Base-by-base conservation (phyloP, 2,329 filamentous ascomycete species). In the Pezicula neosporulosa region DNA sequence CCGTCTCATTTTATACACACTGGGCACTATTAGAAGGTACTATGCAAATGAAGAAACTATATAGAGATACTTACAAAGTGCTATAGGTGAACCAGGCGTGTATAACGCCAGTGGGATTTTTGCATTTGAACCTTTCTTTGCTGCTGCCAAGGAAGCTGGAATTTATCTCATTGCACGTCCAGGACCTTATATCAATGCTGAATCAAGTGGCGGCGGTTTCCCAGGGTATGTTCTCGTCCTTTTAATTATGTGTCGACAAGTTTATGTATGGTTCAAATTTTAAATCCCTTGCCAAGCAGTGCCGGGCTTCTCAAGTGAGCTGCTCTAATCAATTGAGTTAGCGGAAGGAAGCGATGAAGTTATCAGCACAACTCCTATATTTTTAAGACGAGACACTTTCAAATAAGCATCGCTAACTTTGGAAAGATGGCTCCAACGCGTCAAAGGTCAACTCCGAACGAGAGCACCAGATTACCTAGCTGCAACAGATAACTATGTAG, bases 1-100 rank as follows among this genome's bases (percentile, higher is more conserved):
- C 82, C 42, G 86, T 92, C 1, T 90, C 87, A 0, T 90, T 92
- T 66, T 93, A 93, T 62, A 76, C 85, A 6, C 80, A 91, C 60
- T 95, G 89, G 90, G 87, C 86, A 3, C 71, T 93, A 2, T 67
- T 90, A 0, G 89, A 94, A 65, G 88, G 24, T 24, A 24, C 5
- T 24, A 6, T 24, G 7, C 24, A 24, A 24, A 24, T 24, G 24
- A 24, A 24, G 6, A 24, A 24, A 6, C 24, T 24, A 24, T 4
- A 24, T 24, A 24, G 24, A 24, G 3, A 24, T 24, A 24, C 24
- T 24, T 24, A 24, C 24, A 24, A 24, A 24, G 24, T 6, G 24
- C 24, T 24, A 24, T 24, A 24, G 24, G 87, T 2, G 85, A 86
- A 53, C 83, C 76, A 0, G 89, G 87, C 1, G 73, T 82, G 3